Base-by-base conservation (phyloP, 345 rosid genomes). In the Euphorbia lathyris region DNA sequence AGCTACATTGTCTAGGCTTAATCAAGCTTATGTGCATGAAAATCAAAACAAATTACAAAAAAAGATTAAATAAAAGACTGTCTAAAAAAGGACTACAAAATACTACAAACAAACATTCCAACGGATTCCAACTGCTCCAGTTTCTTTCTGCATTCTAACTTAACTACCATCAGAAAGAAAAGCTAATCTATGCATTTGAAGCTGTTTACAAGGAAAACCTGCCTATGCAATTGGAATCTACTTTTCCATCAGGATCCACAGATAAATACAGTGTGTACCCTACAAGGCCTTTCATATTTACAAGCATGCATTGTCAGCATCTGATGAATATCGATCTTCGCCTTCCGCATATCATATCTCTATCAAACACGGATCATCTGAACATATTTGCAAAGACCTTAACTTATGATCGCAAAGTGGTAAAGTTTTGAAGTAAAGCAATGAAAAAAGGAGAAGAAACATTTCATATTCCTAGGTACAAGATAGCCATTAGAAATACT, bases 311-410 rank as follows among this genome's bases (percentile, higher is more conserved):
- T 43, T n/a, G 36, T 51, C 73, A 66, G 59, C 29, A 63, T 34
- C 36, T 23, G 58, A 50, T 11, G 34, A 10, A 32, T 34, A 22
- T 25, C 38, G 11, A 17, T 48, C 53, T 26, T 9, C 16, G 29
- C 25, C 64, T 50, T 48, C 47, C 23, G 70, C 40, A 26, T 50
- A 67, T 61, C 40, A 26, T 50, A 67, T 61, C 43, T 63, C 71
- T 65, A 59, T 86, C 85, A 83, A 16, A 78, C 77, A 42, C 78
- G 79, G 32, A 79, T 56, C 80, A 73, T 73, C 86, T 84, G 85
- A 82, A 71, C 38, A 51, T 53, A 65, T 57, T 59, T 22, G 66
- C 70, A 36, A 61, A 73, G 27, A n/a, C 25, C 20, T 23, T 30
- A n/a, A 14, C 3, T 58, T 58, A 10, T 14, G 51, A 36, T 22